Evolutionary conservation across 108 stramenopile genomes (phyloP).

Genomic region (Cyclostephanos tholiformis): DNA sequence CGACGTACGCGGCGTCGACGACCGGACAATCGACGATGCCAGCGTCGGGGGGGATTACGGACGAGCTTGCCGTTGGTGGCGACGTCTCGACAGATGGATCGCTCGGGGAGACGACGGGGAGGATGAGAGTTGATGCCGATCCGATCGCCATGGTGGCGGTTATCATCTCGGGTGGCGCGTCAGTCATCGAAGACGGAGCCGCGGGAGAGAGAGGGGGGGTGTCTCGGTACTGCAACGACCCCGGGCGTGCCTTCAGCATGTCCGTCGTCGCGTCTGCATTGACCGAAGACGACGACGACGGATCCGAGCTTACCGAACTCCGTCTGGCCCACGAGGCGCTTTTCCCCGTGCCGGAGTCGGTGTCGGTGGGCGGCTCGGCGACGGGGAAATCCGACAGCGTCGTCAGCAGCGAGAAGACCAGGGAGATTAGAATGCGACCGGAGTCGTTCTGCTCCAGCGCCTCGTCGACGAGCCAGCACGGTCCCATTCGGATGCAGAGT

Average conservation of each 20-base stretch:
- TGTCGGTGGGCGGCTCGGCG: background rate
- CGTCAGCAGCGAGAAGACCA: background rate
- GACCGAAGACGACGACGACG: conserved; percentile 18
- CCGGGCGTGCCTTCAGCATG: background rate
- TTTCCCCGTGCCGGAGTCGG: conserved; percentile 25
- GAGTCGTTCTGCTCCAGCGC: background rate
- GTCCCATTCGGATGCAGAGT: background rate
- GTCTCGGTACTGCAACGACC: background rate
- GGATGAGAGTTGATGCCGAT: background rate
- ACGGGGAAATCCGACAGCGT: background rate
- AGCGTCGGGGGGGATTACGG: background rate
- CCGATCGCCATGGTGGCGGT: background rate
- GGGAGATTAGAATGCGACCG: background rate
- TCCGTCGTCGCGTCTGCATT: conserved; percentile 7
- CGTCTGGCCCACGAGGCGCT: conserved; percentile 41
- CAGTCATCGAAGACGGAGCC: background rate
- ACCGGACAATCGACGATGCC: too few relatives aligned
- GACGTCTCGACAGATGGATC: background rate
- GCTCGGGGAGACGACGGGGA: too few relatives aligned
- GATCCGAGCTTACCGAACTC: conserved; percentile 38
- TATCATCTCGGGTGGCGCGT: background rate
- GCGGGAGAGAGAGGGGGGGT: background rate
- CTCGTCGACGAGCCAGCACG: background rate
- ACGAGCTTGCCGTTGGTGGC: background rate
- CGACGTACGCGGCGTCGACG: background rate